phyloP scores from a whole-genome alignment of 129 eudicot genomes.

The Oenanthe sinensis region DNA sequence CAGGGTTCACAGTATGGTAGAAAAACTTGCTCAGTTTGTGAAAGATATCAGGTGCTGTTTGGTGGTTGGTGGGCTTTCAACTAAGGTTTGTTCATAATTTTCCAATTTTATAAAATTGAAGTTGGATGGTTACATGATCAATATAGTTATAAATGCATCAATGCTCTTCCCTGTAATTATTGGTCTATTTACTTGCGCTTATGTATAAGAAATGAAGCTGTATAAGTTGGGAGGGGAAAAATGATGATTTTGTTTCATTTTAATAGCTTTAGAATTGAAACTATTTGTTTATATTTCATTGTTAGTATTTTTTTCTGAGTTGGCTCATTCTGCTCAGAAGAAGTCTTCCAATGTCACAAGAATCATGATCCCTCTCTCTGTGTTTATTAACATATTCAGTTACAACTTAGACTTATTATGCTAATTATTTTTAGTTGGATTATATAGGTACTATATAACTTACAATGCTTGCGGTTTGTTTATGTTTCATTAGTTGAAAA shows the following conservation, averaged over 20 bases:
- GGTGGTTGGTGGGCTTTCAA: conserved; percentile 80
- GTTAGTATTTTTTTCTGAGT: not conserved
- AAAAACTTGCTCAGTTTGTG: conserved; percentile 75
- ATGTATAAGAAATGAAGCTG: not conserved
- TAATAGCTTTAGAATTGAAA: not conserved
- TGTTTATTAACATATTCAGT: not conserved
- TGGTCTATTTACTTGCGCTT: not conserved
- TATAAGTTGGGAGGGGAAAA: not conserved
- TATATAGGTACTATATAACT: no score
- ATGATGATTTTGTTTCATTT: no score
- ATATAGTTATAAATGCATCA: not conserved
- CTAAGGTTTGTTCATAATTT: conserved; percentile 47
- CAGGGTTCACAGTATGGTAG: conserved; percentile 96
- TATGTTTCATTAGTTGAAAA: not conserved
- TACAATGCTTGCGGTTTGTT: not conserved
- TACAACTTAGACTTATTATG: not conserved
- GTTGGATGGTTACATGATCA: not conserved
- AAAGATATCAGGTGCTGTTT: conserved; percentile 78
- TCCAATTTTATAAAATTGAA: not conserved
- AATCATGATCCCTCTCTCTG: not conserved
- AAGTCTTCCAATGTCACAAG: not conserved
- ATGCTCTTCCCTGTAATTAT: not conserved
- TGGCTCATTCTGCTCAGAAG: not conserved
- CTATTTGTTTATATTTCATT: no score
- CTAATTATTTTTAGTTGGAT: not conserved